These are phyloP conservation scores for Puya raimondii DNA, from an alignment of 176 grass and related monocot species.

Conservation along the genomic window DNA sequence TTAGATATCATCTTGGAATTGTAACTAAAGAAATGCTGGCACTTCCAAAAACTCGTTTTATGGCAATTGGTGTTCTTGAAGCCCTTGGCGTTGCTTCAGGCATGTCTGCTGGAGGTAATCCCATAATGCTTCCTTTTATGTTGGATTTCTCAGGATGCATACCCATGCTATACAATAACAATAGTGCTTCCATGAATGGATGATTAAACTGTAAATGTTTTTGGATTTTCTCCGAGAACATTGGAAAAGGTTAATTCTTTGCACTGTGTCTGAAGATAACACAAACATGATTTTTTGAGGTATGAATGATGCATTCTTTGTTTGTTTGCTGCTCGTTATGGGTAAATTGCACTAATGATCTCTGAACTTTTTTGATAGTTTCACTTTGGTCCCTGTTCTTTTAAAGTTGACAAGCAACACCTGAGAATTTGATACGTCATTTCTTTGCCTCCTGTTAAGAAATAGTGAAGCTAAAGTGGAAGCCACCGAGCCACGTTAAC, in stretches of 20 bases:
- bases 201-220: neutral
- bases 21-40: slow-evolving; percentile 76
- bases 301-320: too few relatives aligned
- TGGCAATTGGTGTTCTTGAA: slow-evolving; percentile 62
- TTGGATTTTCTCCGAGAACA: neutral
- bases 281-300: too few relatives aligned
- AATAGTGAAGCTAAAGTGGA: too few relatives aligned
- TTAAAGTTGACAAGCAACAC: too few relatives aligned
- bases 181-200: neutral
- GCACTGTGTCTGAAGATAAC: neutral
- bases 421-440: too few relatives aligned
- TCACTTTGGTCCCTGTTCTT: too few relatives aligned
- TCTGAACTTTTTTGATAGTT: too few relatives aligned
- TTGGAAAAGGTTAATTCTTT: neutral
- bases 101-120: slow-evolving; percentile 83
- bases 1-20: slow-evolving; percentile 53
- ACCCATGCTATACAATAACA: neutral
- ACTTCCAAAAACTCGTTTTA: slow-evolving; percentile 66
- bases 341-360: too few relatives aligned
- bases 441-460: too few relatives aligned
- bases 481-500: too few relatives aligned
- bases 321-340: too few relatives aligned
- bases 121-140: neutral
- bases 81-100: slow-evolving; percentile 78
- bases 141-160: neutral